Evolutionary conservation across 805 yeast genomes (phyloP).

Genomic region (Alloascoidea hylecoeti): DNA sequence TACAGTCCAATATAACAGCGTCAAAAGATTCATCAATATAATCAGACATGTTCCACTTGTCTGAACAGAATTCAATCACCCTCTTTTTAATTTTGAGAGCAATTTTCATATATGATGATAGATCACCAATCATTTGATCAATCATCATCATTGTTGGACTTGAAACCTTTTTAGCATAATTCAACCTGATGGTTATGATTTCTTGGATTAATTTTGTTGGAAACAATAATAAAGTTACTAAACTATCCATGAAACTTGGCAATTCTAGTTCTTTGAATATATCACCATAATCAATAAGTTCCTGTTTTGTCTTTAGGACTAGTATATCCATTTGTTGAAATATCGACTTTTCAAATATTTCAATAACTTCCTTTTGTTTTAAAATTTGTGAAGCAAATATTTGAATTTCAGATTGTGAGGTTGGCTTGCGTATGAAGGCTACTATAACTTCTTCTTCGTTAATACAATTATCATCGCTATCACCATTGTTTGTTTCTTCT

Average conservation of each 20-base stretch:
- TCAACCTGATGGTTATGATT: constrained; percentile 56
- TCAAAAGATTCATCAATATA: constrained; percentile 52
- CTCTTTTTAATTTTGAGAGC: constrained; percentile 66
- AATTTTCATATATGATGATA: constrained; percentile 58
- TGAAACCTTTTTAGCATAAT: constrained; percentile 62
- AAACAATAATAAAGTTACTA: constrained; percentile 54
- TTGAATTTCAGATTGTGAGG: constrained; percentile 32
- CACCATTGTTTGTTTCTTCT: no score
- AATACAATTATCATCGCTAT: no score
- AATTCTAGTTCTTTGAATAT: constrained; percentile 54
- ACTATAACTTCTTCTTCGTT: constrained; percentile 73
- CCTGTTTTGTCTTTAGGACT: constrained; percentile 63
- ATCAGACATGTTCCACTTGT: constrained; percentile 60
- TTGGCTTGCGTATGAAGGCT: constrained; percentile 17
- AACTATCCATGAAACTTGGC: constrained; percentile 54
- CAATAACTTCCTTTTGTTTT: constrained; percentile 57
- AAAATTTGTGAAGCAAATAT: constrained; percentile 73
- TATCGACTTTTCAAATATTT: constrained; percentile 56
- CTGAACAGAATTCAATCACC: constrained; percentile 34
- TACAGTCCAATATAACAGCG: constrained; percentile 55
- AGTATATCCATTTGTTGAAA: constrained; percentile 64
- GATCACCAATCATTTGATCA: constrained; percentile 84
- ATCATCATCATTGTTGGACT: constrained; percentile 93
- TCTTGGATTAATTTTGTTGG: constrained; percentile 75
- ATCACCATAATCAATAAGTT: constrained; percentile 46